Conservation (phyloP, 2,329 filamentous ascomycete genomes). For the Chaetomium strumarium region DNA sequence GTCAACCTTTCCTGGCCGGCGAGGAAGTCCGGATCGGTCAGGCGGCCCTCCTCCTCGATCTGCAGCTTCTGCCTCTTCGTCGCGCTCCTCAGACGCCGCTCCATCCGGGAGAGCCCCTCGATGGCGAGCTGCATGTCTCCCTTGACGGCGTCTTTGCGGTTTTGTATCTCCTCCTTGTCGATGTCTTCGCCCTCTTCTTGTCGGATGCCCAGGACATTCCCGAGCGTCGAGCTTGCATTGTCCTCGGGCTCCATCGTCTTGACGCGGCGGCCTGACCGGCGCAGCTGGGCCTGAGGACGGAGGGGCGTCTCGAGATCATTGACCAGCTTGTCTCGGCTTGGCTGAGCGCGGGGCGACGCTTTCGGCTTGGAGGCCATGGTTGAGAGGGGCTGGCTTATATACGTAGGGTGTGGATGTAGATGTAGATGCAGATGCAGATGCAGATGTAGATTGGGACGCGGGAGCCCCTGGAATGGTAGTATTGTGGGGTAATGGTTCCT, state of each 20-base stretch:
- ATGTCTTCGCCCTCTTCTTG: neutral
- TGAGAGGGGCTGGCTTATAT: neutral
- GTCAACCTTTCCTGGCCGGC: neutral
- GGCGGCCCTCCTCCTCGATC: conserved; percentile 38
- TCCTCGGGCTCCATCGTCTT: conserved; percentile 8
- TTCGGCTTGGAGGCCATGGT: conserved; percentile 8
- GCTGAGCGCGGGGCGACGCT: neutral
- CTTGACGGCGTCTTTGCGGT: conserved; percentile 7
- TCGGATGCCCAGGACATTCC: conserved; percentile 15
- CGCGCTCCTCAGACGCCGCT: conserved; percentile 38
- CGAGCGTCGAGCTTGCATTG: conserved; percentile 5
- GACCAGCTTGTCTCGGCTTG: neutral
- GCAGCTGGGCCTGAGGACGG: conserved; percentile 17
- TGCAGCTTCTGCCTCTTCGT: conserved; percentile 43
- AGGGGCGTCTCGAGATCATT: neutral
- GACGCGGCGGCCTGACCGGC: conserved; percentile 19
- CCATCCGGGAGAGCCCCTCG: conserved; percentile 45
- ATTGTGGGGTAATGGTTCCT: neutral
- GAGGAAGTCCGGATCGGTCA: conserved; percentile 15
- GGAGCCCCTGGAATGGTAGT: neutral
- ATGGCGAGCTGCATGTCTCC: conserved; percentile 36
- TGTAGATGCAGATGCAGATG: neutral
- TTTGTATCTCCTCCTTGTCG: conserved; percentile 1
- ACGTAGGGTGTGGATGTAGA: neutral
- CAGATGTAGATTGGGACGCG: neutral